Percentiles rank a stretch among this genome's conserved stretches.
These are phyloP conservation scores for Trichoderma sp. DNA, from an alignment of 2,329 filamentous ascomycete genomes.

Conservation along the genomic window DNA sequence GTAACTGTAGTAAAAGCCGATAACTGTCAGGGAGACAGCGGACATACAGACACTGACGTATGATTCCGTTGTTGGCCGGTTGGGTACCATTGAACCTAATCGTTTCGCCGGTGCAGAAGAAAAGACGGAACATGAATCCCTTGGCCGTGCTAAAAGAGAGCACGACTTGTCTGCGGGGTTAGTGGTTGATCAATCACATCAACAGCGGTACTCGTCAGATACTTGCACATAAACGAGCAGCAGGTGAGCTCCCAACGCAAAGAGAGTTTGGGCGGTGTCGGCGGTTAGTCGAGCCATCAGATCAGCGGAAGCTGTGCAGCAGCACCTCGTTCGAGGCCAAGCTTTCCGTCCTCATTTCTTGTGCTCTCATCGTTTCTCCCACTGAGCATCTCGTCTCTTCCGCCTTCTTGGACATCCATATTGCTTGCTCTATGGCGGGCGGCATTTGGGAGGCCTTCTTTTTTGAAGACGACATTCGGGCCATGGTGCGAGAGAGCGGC, in stretches of 20 bases:
- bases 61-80: not conserved
- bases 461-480: constrained; percentile 4
- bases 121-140: not conserved
- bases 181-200: not conserved
- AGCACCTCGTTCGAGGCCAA: not conserved
- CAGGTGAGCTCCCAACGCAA: not conserved
- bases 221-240: not conserved
- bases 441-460: constrained; percentile 9
- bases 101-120: not conserved
- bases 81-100: not conserved
- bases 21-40: not conserved
- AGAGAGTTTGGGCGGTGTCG: constrained; percentile 19
- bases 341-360: not conserved
- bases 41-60: not conserved
- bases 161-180: constrained; percentile 12
- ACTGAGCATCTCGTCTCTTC: not conserved
- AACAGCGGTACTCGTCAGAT: not conserved
- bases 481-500: constrained; percentile 40
- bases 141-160: not conserved
- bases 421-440: not conserved
- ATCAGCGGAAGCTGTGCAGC: not conserved
- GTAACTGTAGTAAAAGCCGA: not conserved
- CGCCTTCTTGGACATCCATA: not conserved
- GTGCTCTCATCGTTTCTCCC: not conserved
- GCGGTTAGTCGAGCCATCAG: not conserved